These are phyloP conservation scores for Aureobasidium leucospermi DNA, from an alignment of 2,329 filamentous ascomycete species.

Conservation along the genomic window DNA sequence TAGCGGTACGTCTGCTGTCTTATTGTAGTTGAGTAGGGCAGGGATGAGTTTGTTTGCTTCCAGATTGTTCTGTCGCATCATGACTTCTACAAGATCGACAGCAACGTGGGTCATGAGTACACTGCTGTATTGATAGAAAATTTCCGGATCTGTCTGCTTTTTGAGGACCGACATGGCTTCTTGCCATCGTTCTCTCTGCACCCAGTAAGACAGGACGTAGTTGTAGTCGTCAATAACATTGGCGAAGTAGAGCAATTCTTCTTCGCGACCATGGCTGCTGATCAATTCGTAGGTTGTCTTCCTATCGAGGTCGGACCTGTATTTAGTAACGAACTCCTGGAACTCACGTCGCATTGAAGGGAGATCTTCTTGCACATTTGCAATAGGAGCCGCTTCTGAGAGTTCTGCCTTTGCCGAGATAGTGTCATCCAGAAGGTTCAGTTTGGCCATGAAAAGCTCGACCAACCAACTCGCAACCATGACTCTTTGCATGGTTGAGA, in stretches of 20 bases:
- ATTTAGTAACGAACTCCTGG: conserved; percentile 76
- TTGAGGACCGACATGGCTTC: conserved; percentile 85
- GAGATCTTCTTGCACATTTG: conserved; percentile 64
- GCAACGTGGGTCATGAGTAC: conserved; percentile 90
- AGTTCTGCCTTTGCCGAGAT: conserved; percentile 84
- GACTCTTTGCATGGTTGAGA: conserved; percentile 80
- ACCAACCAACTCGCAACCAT: conserved; percentile 96
- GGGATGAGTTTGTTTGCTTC: conserved; percentile 85
- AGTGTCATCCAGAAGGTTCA: conserved; percentile 89
- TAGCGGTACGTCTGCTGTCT: conserved; percentile 59
- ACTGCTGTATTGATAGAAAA: conserved; percentile 94
- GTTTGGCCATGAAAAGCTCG: conserved; percentile 94
- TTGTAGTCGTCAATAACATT: conserved; percentile 85
- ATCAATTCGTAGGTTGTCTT: conserved; percentile 95
- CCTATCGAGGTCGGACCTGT: conserved; percentile 80
- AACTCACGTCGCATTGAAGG: conserved; percentile 67
- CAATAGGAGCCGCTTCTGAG: conserved; percentile 53
- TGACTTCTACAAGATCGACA: conserved; percentile 81
- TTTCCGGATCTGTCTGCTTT: conserved; percentile 82
- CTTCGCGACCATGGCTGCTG: conserved; percentile 87
- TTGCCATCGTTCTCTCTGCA: conserved; percentile 85
- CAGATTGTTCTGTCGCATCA: conserved; percentile 84
- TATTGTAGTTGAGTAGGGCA: conserved; percentile 88
- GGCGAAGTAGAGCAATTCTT: conserved; percentile 86
- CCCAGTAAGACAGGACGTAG: conserved; percentile 94